Conservation (phyloP, 164 flowering plant genomes). For the Annona squamosa region DNA sequence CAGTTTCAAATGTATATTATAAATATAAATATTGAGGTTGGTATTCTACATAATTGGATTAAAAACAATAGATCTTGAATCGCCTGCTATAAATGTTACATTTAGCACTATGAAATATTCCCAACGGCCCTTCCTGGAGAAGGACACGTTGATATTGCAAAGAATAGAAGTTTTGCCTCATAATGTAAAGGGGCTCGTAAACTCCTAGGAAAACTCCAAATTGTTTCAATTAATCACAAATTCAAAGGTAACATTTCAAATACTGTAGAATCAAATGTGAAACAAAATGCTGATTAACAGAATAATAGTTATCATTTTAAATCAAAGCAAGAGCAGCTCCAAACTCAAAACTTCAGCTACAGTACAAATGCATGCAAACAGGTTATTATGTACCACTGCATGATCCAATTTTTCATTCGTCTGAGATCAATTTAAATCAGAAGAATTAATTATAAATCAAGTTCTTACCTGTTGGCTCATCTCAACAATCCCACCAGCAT, state of each 20-base stretch:
- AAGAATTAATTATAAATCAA: conserved; percentile 1
- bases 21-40: too few relatives aligned
- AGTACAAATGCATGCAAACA: not conserved
- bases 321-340: not conserved
- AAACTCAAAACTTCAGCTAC: not conserved
- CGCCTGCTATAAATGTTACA: too few relatives aligned
- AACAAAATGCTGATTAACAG: not conserved
- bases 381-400: not conserved
- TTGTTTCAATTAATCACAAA: too few relatives aligned
- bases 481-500: conserved; percentile 99
- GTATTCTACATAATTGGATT: too few relatives aligned
- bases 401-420: not conserved
- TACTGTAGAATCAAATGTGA: not conserved
- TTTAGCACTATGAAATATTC: not conserved
- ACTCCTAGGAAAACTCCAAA: not conserved
- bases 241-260: not conserved
- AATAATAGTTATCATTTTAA: too few relatives aligned
- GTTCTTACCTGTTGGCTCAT: conserved; percentile 93
- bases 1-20: too few relatives aligned
- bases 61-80: not conserved
- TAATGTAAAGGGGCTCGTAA: not conserved
- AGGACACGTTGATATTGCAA: not conserved
- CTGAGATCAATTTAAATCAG: conserved; percentile 1
- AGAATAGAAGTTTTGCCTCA: not conserved
- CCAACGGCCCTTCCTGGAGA: not conserved